phyloP scores from a whole-genome alignment of 2,329 filamentous ascomycete genomes.

The Xylariomycetidae sp. region DNA sequence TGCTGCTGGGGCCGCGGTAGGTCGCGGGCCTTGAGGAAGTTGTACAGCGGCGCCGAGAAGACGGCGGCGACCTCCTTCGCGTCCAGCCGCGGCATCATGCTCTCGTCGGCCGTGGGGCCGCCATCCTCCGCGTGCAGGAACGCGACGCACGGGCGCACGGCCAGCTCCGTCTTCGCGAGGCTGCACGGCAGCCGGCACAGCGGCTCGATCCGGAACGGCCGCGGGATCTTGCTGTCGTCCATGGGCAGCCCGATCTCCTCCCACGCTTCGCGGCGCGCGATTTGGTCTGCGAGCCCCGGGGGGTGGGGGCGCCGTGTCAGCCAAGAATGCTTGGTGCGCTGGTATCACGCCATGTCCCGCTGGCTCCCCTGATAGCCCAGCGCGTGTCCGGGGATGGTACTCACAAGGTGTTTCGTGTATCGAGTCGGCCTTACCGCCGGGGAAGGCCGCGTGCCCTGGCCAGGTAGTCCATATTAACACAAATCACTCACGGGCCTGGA shows the following conservation, averaged over 20 bases:
- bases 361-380: neutral
- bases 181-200: slow-evolving; percentile 77
- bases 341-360: slow-evolving; percentile 2
- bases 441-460: slow-evolving; percentile 71
- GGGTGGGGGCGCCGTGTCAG: neutral
- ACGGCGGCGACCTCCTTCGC: slow-evolving; percentile 89
- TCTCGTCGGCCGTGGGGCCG: slow-evolving; percentile 54
- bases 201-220: slow-evolving; percentile 78
- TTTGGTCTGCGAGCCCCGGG: slow-evolving; percentile 53
- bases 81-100: slow-evolving; percentile 73
- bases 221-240: slow-evolving; percentile 60
- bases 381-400: slow-evolving; percentile 13
- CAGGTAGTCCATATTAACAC: too few species aligned
- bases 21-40: slow-evolving; percentile 64
- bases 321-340: neutral
- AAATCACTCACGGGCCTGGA: too few species aligned
- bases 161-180: slow-evolving; percentile 66
- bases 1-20: slow-evolving; percentile 24
- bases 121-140: slow-evolving; percentile 61
- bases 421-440: slow-evolving; percentile 66
- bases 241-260: slow-evolving; percentile 90
- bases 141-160: slow-evolving; percentile 70
- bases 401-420: slow-evolving; percentile 54
- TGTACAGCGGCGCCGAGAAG: slow-evolving; percentile 82
- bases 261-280: slow-evolving; percentile 80